Evolutionary conservation across 192 early-diverging fungal genomes (phyloP).

Genomic region (Dissophora ornata): DNA sequence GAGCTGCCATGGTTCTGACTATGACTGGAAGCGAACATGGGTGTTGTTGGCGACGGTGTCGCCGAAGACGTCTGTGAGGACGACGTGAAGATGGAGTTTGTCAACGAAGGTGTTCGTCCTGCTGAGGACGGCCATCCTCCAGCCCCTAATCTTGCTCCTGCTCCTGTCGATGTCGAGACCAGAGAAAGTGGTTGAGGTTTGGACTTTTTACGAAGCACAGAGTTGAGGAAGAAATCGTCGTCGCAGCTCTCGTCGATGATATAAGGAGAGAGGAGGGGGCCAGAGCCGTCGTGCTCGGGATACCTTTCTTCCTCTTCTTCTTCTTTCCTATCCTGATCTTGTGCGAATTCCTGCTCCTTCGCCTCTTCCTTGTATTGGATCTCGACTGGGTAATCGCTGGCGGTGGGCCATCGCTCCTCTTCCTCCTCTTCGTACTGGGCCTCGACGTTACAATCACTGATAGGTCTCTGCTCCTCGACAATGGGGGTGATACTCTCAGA

Average conservation of each 20-base stretch:
- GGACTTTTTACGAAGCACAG: conserved; percentile 34
- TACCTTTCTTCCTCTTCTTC: background rate
- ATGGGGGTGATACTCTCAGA: no score
- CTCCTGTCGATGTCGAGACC: no score
- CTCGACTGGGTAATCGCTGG: no score
- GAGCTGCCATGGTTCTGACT: background rate
- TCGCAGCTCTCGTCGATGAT: conserved; percentile 52
- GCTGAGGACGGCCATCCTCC: no score
- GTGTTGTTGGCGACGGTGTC: conserved; percentile 21
- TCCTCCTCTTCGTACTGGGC: background rate
- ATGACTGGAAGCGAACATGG: background rate
- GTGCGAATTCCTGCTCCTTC: no score
- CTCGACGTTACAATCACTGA: background rate
- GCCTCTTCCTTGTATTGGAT: background rate
- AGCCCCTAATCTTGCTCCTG: no score
- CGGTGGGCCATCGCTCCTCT: no score
- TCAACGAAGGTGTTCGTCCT: conserved; percentile 11
- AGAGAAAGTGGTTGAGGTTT: background rate
- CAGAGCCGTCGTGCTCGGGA: background rate
- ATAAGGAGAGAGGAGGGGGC: conserved; percentile 16
- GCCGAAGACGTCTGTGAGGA: conserved; percentile 20
- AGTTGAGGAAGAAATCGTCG: conserved; percentile 52
- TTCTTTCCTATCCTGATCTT: background rate
- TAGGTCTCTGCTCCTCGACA: background rate
- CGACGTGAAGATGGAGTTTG: conserved; percentile 10